These are phyloP conservation scores for Neofusicoccum umdonicola DNA, from an alignment of 2,329 filamentous ascomycete genomes.

Conservation along the genomic window DNA sequence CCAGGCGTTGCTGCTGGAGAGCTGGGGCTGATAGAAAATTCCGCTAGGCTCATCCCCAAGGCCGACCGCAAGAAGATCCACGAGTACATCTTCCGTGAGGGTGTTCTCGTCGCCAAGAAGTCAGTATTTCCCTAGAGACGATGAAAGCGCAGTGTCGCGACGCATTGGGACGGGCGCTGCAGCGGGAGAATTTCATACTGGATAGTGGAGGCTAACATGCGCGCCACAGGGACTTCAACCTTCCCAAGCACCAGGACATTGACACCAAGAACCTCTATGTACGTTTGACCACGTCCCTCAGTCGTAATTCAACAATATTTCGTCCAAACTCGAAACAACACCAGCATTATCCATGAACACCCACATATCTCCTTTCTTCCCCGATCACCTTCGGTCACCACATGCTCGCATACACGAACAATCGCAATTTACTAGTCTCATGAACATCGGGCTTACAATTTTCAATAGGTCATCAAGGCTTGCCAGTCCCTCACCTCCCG, in stretches of 20 bases:
- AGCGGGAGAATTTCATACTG: too few relatives aligned
- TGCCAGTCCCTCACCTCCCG: slow-evolving; percentile 97
- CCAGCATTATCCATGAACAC: neutral
- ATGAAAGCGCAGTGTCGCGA: too few relatives aligned
- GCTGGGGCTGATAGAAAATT: slow-evolving; percentile 2
- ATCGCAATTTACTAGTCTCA: too few relatives aligned
- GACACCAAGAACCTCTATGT: slow-evolving; percentile 99
- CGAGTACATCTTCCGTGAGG: slow-evolving; percentile 84
- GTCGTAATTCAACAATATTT: neutral
- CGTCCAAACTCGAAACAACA: neutral
- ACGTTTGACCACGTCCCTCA: slow-evolving; percentile 26
- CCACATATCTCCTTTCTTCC: neutral
- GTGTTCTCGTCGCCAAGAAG: slow-evolving; percentile 20
- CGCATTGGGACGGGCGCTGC: too few relatives aligned
- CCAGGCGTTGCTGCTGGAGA: slow-evolving; percentile 42
- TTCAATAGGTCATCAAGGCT: slow-evolving; percentile 80
- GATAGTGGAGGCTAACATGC: slow-evolving; percentile 53
- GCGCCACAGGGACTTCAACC: slow-evolving; percentile 91
- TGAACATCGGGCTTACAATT: slow-evolving; percentile 5
- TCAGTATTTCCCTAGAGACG: slow-evolving; percentile 1
- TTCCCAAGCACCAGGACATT: slow-evolving; percentile 95
- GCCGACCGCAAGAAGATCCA: slow-evolving; percentile 99
- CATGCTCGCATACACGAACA: neutral
- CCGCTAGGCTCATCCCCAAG: slow-evolving; percentile 85
- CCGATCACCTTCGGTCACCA: slow-evolving; percentile 8